Conservation (phyloP, 2,329 filamentous ascomycete species). For the Pezicula rhizophila region DNA sequence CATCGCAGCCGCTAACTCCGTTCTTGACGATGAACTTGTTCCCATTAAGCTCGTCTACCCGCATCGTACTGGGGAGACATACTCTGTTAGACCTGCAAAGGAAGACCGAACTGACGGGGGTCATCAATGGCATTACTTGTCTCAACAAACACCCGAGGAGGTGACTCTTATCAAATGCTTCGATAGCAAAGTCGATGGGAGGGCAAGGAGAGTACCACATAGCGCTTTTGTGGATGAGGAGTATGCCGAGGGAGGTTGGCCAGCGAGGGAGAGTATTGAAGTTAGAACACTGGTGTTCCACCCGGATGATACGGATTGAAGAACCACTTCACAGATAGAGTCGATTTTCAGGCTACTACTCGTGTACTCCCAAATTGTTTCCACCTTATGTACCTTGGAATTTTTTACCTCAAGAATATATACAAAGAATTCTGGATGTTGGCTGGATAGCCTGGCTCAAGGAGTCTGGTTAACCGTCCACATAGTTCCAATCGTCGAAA, state of each 20-base stretch:
- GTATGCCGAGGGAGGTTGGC: constrained; percentile 30
- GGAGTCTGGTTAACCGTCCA: constrained; percentile 37
- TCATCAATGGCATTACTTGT: constrained; percentile 49
- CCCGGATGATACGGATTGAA: constrained; percentile 11
- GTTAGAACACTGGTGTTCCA: constrained; percentile 46
- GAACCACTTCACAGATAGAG: neutral
- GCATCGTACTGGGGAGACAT: constrained; percentile 18
- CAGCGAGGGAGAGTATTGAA: constrained; percentile 48
- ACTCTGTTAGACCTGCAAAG: constrained; percentile 35
- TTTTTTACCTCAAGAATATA: too few species aligned
- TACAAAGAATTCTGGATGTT: too few species aligned
- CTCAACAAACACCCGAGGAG: constrained; percentile 44
- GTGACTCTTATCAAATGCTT: constrained; percentile 56
- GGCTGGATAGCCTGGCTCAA: constrained; percentile 10
- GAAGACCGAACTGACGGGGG: constrained; percentile 33
- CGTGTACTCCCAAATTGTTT: too few species aligned
- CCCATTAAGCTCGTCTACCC: constrained; percentile 44
- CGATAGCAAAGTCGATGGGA: constrained; percentile 49
- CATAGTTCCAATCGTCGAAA: constrained; percentile 30
- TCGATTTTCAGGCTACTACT: too few species aligned
- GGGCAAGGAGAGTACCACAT: constrained; percentile 48
- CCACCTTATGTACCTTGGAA: too few species aligned
- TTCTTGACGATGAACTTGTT: constrained; percentile 44
- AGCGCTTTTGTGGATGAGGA: constrained; percentile 46
- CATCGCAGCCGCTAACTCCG: constrained; percentile 44